Percentiles rank a stretch among this genome's conserved stretches.
Conservation (phyloP, 139 green algal species). For the Chlamydomonas incerta region DNA sequence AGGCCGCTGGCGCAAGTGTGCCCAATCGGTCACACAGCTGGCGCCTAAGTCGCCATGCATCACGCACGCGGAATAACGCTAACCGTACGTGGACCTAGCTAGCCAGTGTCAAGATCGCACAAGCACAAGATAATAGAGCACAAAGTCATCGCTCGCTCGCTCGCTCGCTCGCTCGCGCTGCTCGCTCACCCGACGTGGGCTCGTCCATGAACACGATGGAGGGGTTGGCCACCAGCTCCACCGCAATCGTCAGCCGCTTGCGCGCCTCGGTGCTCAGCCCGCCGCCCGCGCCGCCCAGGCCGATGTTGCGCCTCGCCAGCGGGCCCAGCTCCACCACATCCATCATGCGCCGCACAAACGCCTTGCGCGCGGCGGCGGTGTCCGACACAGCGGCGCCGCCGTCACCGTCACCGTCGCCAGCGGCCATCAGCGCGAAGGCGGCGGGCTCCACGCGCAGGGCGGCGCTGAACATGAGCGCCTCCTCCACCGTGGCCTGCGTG, state of each 20-base stretch:
- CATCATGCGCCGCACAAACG: slow-evolving; percentile 78
- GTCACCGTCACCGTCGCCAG: too few species aligned
- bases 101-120: too few species aligned
- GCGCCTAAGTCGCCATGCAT: too few species aligned
- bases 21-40: not conserved
- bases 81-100: too few species aligned
- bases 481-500: slow-evolving; percentile 4
- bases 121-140: too few species aligned
- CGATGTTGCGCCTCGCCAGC: slow-evolving; percentile 55
- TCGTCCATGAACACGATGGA: slow-evolving; percentile 65
- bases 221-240: slow-evolving; percentile 91
- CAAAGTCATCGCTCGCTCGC: not conserved
- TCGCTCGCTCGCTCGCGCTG: not conserved
- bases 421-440: too few species aligned
- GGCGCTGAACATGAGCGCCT: slow-evolving; percentile 26
- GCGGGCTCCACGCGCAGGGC: slow-evolving; percentile 3
- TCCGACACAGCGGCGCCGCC: not conserved
- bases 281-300: slow-evolving; percentile 21
- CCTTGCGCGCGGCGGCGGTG: not conserved
- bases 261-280: slow-evolving; percentile 88
- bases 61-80: too few species aligned
- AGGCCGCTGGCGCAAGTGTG: too few species aligned
- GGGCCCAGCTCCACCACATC: slow-evolving; percentile 78
- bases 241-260: slow-evolving; percentile 91
- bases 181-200: slow-evolving; percentile 46